Base-by-base conservation (phyloP, 1,284 basidiomycete genomes). In the Cryptococcus sp. region DNA sequence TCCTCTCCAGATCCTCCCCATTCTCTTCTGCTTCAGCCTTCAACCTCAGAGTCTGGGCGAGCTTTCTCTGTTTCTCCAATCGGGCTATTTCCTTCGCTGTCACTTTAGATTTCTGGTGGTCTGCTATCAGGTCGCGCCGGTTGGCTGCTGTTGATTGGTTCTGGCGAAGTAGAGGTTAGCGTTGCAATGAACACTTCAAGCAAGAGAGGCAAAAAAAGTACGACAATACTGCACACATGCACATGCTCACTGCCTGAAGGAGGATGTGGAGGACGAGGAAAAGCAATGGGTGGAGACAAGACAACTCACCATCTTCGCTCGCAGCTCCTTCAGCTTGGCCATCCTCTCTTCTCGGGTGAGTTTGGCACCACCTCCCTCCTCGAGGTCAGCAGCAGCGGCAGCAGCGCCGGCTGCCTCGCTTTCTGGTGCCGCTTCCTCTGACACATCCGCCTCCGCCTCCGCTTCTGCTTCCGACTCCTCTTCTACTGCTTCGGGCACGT, bases 1-100 rank as follows among this genome's bases (percentile, higher is more conserved):
- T 84, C 56, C 93, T 81, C 67, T 85, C 83, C 19, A 83, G 65
- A 70, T 86, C 84, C 65, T 82, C 91, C 15, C 94, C 95, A 0
- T 83, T 81, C 61, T 93, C 93, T 71, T 89, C 87, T 0, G 93
- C 91, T 64, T 95, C 91, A 3, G 89, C 86, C 78, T 94, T 93
- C 63, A 86, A 81, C 10, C 93, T 85, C 61, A 97, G 76, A n/a
- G 83, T 86, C 75, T 95, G 93, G 0, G 93, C 93, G 29, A 97
- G 83, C 73, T 88, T 89, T 53, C 87, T 86, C 75, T 95, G 91
- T 68, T 89, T 85, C 66, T 95, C 93, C 25, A 93, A 80, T 39
- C 91, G 85, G 38, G 87, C 86, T 0, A 86, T 80, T 62, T 95
- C 92, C 39, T 89, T 84, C 0, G 85, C 88, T 1, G 84, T 87